Base-by-base conservation (phyloP, 768 basidiomycete species). In the Pholiota conissans region DNA sequence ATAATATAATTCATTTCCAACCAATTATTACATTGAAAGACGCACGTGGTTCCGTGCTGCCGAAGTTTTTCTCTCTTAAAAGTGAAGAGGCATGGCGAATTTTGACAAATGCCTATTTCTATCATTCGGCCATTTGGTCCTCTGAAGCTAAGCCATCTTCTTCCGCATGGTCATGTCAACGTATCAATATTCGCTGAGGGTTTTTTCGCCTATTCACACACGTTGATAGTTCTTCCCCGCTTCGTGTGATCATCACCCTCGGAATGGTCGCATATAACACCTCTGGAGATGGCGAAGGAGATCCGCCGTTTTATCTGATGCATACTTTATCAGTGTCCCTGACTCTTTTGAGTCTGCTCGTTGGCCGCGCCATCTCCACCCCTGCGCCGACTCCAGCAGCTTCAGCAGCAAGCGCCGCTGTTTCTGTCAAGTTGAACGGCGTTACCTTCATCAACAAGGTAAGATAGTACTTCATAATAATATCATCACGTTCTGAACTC, bases 381-480 rank as follows among this genome's bases (percentile, higher is more conserved):
- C 60, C 57, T 27, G 32, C 42, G 22, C 18, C 46, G 13, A 57
- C 37, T n/a, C 48, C 52, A 13, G 37, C 52, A 13, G 14, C 62
- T 4, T 57, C 62, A 34, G 61, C 58, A 51, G 52, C 55, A 11
- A 39, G 49, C n/a, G 51, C 58, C 11, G 49, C 58, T 11, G 53
- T 53, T 5, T 62, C 57, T 7, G 61, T 59, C 6, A 59, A 56
- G 9, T n/a, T 63, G 30, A 56, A 56, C 34, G 62, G 58, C 0
- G 26, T 60, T 3, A 60, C 52, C 6, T 63, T 57, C n/a, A 56
- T 63, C 35, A 63, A 63, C 52, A 63, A 63, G 35, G 62, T 57
- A 2, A 24, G 39, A 45, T 1, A 45, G 11, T 20, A n/a, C n/a
- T 7, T 20, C 2, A 20, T 11, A 18, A 6, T 6, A 45, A 20